Percentiles rank a stretch among this genome's conserved stretches.
phyloP scores from a whole-genome alignment of 495 filamentous ascomycete species.

The Cryomyces antarcticus region DNA sequence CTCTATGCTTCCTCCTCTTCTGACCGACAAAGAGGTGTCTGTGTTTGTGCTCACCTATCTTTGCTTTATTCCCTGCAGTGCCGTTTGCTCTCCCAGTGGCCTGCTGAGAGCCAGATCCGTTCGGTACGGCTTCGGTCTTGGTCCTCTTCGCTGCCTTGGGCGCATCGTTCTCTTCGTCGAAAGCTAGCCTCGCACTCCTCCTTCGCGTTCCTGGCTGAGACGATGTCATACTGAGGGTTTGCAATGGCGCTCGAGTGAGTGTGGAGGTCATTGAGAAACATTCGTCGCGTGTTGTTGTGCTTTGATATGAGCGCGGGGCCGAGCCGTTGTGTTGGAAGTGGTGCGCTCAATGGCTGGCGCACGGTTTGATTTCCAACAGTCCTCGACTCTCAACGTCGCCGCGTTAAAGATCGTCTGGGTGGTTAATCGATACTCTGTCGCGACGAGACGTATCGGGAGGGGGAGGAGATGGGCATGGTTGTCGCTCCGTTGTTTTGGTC shows the following conservation, averaged over 20 bases:
- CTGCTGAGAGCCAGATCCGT: too few relatives aligned
- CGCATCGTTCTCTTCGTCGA: conserved; percentile 17
- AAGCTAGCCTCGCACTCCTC: conserved; percentile 22
- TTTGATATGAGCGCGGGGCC: not conserved
- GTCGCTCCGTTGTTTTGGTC: not conserved
- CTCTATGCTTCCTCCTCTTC: too few relatives aligned
- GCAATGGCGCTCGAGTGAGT: conserved; percentile 18
- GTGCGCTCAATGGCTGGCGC: not conserved
- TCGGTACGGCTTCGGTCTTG: too few relatives aligned
- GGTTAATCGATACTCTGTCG: not conserved
- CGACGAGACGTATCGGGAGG: not conserved
- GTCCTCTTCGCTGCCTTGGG: too few relatives aligned
- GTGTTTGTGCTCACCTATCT: not conserved
- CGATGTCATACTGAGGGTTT: conserved; percentile 15
- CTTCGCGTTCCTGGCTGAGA: conserved; percentile 11
- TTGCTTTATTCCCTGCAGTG: conserved; percentile 5
- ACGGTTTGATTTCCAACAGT: not conserved
- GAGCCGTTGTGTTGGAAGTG: not conserved
- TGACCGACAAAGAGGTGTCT: too few relatives aligned
- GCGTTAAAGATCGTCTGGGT: not conserved
- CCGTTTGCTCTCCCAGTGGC: too few relatives aligned
- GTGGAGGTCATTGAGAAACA: conserved; percentile 12
- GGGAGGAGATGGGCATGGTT: not conserved
- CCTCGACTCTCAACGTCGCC: too few relatives aligned
- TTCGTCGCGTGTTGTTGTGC: not conserved